Evolutionary conservation across 1,284 basidiomycete genomes (phyloP).

Genomic region (Ceratobasidium sp.): DNA sequence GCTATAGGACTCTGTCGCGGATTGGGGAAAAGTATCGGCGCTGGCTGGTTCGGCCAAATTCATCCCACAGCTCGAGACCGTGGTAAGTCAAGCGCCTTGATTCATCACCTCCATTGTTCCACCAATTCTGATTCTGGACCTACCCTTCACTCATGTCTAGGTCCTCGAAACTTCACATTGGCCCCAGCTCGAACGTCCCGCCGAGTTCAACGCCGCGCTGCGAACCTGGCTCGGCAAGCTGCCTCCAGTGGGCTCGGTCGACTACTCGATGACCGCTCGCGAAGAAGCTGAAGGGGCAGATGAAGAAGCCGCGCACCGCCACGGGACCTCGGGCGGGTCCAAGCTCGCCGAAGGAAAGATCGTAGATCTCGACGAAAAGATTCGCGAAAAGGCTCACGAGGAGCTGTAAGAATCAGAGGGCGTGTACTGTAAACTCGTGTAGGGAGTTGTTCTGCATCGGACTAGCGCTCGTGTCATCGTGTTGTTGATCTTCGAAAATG

Average conservation of each 20-base stretch:
- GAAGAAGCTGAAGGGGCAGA: slow-evolving; percentile 3
- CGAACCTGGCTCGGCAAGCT: slow-evolving; percentile 60
- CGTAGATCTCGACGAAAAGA: slow-evolving; percentile 39
- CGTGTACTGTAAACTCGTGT: no score
- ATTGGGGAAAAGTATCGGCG: slow-evolving; percentile 67
- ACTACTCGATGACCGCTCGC: slow-evolving; percentile 28
- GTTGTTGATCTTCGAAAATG: no score
- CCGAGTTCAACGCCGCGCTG: slow-evolving; percentile 65
- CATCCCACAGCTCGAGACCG: no score
- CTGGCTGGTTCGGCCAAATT: slow-evolving; percentile 60
- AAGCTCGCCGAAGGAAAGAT: slow-evolving; percentile 38
- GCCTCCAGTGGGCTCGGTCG: slow-evolving; percentile 36
- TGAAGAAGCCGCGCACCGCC: slow-evolving; percentile 2
- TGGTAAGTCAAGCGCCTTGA: no score
- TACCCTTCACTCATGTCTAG: background rate
- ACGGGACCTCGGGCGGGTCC: background rate
- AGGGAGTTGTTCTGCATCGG: no score
- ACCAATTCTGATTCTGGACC: slow-evolving; percentile 36
- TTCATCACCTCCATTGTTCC: background rate
- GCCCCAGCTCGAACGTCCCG: slow-evolving; percentile 71
- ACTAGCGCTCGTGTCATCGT: no score
- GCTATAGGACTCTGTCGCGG: slow-evolving; percentile 72
- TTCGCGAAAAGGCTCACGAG: slow-evolving; percentile 16
- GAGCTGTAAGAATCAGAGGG: no score
- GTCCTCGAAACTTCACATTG: slow-evolving; percentile 66